Base-by-base conservation (phyloP, 1,284 basidiomycete species). In the Bjerkandera adusta region DNA sequence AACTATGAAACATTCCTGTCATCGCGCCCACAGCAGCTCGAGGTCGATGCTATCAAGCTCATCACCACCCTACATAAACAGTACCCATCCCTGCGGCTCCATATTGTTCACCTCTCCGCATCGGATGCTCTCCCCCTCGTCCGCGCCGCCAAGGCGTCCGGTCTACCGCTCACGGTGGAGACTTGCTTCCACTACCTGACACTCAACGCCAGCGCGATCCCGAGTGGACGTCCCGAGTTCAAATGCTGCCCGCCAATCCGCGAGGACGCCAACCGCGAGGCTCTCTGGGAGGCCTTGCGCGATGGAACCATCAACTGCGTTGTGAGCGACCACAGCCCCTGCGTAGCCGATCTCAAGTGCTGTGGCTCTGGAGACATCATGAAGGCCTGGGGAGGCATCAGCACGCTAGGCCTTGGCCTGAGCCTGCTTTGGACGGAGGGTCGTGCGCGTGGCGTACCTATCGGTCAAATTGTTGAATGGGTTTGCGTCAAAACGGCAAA, bases 241-340 rank as follows among this genome's bases (percentile, higher is more conserved):
- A 97, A 97, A 64, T 97, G 94, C 62, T 95, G 92, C 66, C 94
- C 94, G n/a, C 94, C 94, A 3, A 89, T 97, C 53, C 81, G 94
- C 35, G 78, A 81, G 37, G 69, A 72, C 11, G 65, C 62, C 2
- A 97, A 97, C 65, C 76, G 84, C 50, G 81, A 87, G 36, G 61
- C 66, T 33, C 70, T 97, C 3, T 92, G 92, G 88, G 74, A 77
- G n/a, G 92, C 89, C 0, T 66, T 97, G 43, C 65, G 77, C 47
- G 83, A 86, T 43, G 92, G 89, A 2, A 75, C 83, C 29, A 92
- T 97, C 56, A 89, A 95, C 65, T 93, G 79, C 60, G 81, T 97
- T 45, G 92, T 97, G 12, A 93, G 90, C 41, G 94, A 97, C 68
- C 94, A 97, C 63, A 92, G 89, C 56, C 94, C 94, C 10, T 97